Conservation (phyloP, 1,284 basidiomycete species). For the Clitocybe nebularis region DNA sequence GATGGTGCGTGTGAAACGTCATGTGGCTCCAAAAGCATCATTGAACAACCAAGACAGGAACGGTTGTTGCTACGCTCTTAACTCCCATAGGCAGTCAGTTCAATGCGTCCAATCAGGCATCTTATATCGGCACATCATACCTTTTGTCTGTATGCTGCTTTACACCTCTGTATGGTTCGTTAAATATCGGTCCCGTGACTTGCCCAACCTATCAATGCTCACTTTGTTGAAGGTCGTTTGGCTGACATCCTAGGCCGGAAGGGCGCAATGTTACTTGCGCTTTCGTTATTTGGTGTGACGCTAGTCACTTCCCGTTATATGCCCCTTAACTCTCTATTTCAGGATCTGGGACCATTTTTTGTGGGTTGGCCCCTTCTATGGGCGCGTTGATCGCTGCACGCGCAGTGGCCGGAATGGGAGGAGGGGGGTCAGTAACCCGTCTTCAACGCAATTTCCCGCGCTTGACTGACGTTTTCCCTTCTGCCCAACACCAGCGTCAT, state of each 20-base stretch:
- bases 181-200: constrained; percentile 8
- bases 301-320: constrained; percentile 12
- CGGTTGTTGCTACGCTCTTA: constrained; percentile 74
- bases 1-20: constrained; percentile 51
- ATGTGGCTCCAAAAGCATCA: constrained; percentile 5
- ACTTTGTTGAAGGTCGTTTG: constrained; percentile 58
- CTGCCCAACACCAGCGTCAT: constrained; percentile 51
- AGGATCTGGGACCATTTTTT: constrained; percentile 80
- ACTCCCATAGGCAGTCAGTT: constrained; percentile 79
- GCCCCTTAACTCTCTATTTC: constrained; percentile 16
- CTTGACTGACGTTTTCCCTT: constrained; percentile 19
- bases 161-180: constrained; percentile 81
- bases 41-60: constrained; percentile 41
- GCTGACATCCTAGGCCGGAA: constrained; percentile 86
- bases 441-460: constrained; percentile 14
- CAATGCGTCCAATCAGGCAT: constrained; percentile 73
- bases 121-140: constrained; percentile 87
- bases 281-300: constrained; percentile 71
- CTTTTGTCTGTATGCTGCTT: constrained; percentile 88
- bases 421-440: constrained; percentile 64
- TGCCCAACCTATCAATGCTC: constrained; percentile 19
- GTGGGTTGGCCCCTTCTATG: constrained; percentile 84
- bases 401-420: constrained; percentile 86
- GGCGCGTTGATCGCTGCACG: constrained; percentile 75
- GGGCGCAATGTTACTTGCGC: constrained; percentile 77